Conservation (phyloP, 352 stramenopile genomes). For the Globisporangium polare region DNA sequence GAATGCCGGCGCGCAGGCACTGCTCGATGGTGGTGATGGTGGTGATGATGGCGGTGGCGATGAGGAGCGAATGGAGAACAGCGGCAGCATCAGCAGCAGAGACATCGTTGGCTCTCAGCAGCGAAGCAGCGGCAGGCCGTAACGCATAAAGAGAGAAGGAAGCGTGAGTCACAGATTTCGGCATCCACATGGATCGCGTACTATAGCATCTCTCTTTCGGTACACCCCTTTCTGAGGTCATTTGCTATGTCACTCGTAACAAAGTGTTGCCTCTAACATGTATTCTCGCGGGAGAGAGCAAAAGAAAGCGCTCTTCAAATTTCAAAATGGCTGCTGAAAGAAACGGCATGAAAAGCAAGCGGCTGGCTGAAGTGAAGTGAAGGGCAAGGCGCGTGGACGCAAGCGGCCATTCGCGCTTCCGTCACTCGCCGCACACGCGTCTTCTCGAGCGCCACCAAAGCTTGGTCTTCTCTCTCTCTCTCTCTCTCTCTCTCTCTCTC, state of each 20-base stretch:
- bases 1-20: conserved; percentile 3
- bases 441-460: background rate
- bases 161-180: too few relatives aligned
- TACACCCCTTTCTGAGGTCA: background rate
- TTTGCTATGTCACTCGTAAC: background rate
- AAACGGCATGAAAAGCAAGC: background rate
- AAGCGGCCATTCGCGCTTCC: conserved; percentile 2
- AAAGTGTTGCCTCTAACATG: background rate
- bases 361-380: background rate
- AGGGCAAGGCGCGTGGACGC: background rate
- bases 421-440: background rate
- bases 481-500: background rate
- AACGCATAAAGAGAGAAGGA: too few relatives aligned
- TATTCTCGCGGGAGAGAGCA: background rate
- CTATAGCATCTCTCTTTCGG: background rate
- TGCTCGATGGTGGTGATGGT: conserved; percentile 1
- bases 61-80: too few relatives aligned
- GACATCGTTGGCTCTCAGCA: background rate
- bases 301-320: background rate
- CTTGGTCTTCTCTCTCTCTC: too few relatives aligned
- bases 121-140: background rate
- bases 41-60: background rate
- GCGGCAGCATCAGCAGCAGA: background rate
- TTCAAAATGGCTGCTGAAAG: background rate
- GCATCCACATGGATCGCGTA: background rate